Evolutionary conservation across 2,329 filamentous ascomycete genomes (phyloP).

Genomic region (Monosporascus sp.): DNA sequence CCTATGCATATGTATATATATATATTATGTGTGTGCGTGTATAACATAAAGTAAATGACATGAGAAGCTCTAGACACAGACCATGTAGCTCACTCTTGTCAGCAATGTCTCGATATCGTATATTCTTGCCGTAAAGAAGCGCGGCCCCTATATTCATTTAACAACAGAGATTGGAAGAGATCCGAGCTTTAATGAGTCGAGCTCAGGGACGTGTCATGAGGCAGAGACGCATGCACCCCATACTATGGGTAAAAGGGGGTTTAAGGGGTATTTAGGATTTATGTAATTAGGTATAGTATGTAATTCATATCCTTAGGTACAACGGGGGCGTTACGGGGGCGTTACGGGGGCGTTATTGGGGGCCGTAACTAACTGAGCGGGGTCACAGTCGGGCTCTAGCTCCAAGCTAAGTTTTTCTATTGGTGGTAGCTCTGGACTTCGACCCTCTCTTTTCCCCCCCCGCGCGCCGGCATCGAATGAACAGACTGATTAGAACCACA

Average conservation of each 20-base stretch:
- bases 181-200: neutral
- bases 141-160: too few species aligned
- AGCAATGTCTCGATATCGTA: too few species aligned
- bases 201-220: too few species aligned
- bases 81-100: too few species aligned
- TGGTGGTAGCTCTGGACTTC: neutral
- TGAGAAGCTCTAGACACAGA: too few species aligned
- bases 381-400: too few species aligned
- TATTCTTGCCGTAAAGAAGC: too few species aligned
- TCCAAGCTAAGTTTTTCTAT: neutral
- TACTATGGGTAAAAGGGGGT: neutral
- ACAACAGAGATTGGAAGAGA: too few species aligned
- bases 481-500: neutral
- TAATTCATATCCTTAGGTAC: neutral
- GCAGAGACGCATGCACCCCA: neutral
- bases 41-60: too few species aligned
- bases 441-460: neutral
- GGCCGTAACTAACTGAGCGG: too few species aligned
- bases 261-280: neutral
- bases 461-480: neutral
- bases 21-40: neutral
- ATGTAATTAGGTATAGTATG: neutral
- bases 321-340: neutral
- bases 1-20: neutral
- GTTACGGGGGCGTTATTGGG: too few species aligned